Evolutionary conservation across 768 basidiomycete species (phyloP).

Genomic region (Nidularia sp.): DNA sequence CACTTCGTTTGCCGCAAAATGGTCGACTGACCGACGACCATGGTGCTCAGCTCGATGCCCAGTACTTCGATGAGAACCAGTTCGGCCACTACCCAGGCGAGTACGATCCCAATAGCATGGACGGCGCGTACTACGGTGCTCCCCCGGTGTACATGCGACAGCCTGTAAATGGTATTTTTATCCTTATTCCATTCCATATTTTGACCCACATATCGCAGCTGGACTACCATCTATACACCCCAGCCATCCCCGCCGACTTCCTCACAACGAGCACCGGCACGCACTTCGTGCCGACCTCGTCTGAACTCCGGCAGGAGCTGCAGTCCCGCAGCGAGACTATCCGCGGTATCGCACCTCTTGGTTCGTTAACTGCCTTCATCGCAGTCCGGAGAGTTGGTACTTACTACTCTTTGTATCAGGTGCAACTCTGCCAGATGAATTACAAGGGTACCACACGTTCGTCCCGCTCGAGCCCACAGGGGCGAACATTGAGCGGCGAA

Average conservation of each 20-base stretch:
- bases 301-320: constrained; percentile 37
- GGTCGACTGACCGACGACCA: neutral
- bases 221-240: constrained; percentile 90
- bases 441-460: constrained; percentile 89
- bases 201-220: constrained; percentile 42
- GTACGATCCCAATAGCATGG: constrained; percentile 31
- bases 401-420: constrained; percentile 28
- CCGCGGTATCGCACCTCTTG: constrained; percentile 41
- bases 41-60: constrained; percentile 3
- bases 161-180: constrained; percentile 41
- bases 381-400: constrained; percentile 11
- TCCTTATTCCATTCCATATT: neutral
- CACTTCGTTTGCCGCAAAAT: neutral
- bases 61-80: neutral
- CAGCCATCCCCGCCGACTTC: constrained; percentile 54
- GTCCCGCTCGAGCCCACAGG: constrained; percentile 65
- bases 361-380: constrained; percentile 9
- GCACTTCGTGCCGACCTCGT: constrained; percentile 67
- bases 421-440: constrained; percentile 72
- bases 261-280: constrained; percentile 35
- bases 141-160: constrained; percentile 56
- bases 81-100: constrained; percentile 7
- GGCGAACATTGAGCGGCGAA: constrained; percentile 54
- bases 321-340: constrained; percentile 64
- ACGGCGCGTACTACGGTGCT: constrained; percentile 35